These are phyloP conservation scores for Pseudopediastrum boryanum DNA, from an alignment of 139 green algal species.

Conservation along the genomic window DNA sequence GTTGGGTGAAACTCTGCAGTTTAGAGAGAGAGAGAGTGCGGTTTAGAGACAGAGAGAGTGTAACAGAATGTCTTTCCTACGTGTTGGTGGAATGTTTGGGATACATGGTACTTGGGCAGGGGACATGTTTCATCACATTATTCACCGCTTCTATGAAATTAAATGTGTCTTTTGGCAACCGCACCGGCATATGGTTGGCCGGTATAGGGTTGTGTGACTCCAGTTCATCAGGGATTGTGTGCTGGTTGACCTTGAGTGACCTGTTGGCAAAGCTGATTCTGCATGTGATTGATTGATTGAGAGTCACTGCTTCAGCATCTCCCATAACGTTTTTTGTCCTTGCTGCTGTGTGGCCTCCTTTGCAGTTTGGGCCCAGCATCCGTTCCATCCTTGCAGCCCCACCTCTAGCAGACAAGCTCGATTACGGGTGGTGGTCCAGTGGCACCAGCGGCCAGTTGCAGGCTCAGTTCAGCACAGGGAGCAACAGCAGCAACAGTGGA, in stretches of 20 bases:
- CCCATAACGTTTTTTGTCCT: not conserved
- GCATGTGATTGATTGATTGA: not conserved
- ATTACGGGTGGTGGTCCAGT: conserved; percentile 35
- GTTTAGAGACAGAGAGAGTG: no score
- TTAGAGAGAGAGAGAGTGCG: no score
- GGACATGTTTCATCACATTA: no score
- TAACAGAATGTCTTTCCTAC: no score
- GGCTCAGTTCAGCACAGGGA: conserved; percentile 3
- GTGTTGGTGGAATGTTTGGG: no score
- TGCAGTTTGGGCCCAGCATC: conserved; percentile 24
- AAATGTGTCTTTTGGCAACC: not conserved
- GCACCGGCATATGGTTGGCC: not conserved
- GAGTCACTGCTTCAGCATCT: no score
- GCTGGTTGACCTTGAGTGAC: not conserved
- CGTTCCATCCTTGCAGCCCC: conserved; percentile 20
- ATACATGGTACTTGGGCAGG: no score
- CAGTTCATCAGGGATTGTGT: no score
- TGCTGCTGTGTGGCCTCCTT: not conserved
- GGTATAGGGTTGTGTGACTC: not conserved
- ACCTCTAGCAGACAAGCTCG: conserved; percentile 31
- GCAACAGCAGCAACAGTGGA: conserved; percentile 6
- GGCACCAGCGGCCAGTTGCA: no score
- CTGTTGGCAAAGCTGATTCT: not conserved
- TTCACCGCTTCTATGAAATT: no score
- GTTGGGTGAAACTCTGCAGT: no score